A percentile compares a stretch with the other conserved stretches of the same genome.
phyloP scores from a whole-genome alignment of 441 rosid species.

The Arabidopsis lyrata region DNA sequence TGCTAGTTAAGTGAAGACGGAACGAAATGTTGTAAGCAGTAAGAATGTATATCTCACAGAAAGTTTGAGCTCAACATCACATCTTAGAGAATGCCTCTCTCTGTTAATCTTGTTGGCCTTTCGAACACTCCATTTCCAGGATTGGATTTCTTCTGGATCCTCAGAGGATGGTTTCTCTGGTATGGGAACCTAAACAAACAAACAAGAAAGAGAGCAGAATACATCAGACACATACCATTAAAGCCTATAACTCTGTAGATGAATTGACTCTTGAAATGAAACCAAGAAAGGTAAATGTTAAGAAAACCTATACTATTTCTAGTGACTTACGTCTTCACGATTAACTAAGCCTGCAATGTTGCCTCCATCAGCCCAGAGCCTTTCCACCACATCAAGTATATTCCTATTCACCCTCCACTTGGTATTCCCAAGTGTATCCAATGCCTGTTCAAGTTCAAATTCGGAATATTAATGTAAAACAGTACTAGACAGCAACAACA shows the following conservation, averaged over 20 bases:
- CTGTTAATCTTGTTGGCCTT: slow-evolving; percentile 82
- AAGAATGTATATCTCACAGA: slow-evolving; percentile 61
- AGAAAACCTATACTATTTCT: slow-evolving; percentile 28
- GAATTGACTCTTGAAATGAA: slow-evolving; percentile 10
- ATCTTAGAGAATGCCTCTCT: slow-evolving; percentile 87
- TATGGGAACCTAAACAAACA: slow-evolving; percentile 59
- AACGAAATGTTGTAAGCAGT: slow-evolving; percentile 11
- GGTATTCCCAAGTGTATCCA: slow-evolving; percentile 92
- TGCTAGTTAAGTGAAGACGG: slow-evolving; percentile 36
- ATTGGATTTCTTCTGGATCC: slow-evolving; percentile 65
- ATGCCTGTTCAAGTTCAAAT: slow-evolving; percentile 61
- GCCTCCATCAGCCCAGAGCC: slow-evolving; percentile 87
- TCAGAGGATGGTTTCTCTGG: slow-evolving; percentile 72
- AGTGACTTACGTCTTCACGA: slow-evolving; percentile 74
- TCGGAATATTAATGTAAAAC: not conserved
- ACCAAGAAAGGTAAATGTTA: slow-evolving; percentile 9
- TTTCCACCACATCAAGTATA: slow-evolving; percentile 81
- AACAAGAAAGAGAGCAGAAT: slow-evolving; percentile 10
- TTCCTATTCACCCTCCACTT: slow-evolving; percentile 88
- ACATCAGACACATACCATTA: slow-evolving; percentile 20
- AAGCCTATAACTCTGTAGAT: slow-evolving; percentile 2
- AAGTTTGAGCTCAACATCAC: slow-evolving; percentile 93
- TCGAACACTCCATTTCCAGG: slow-evolving; percentile 79
- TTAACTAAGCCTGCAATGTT: slow-evolving; percentile 84
- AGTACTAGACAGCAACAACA: slow-evolving; percentile 12